Conservation (phyloP, 805 yeast genomes). For the Lipomyces starkeyi region DNA sequence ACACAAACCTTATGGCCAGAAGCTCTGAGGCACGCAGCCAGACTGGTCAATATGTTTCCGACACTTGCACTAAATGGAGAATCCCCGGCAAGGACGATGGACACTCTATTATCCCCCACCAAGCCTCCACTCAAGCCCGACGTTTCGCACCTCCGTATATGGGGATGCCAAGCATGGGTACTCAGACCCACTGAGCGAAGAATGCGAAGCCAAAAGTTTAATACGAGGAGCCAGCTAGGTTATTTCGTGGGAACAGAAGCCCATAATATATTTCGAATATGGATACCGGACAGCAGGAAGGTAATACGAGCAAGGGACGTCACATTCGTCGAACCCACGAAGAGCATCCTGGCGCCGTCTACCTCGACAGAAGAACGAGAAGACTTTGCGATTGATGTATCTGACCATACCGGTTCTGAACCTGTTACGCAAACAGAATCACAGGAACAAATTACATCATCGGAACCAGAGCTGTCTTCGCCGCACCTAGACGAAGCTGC, state of each 20-base stretch:
- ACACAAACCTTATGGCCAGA: slow-evolving; percentile 2
- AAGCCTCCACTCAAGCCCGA: background rate
- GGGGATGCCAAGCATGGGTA: slow-evolving; percentile 4
- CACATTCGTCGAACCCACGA: too few relatives aligned
- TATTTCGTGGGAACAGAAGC: slow-evolving; percentile 4
- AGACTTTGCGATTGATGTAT: too few relatives aligned
- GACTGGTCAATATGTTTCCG: background rate
- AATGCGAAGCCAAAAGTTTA: background rate
- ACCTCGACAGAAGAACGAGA: too few relatives aligned
- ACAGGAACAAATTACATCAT: background rate
- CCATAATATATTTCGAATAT: slow-evolving; percentile 4
- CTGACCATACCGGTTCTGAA: too few relatives aligned
- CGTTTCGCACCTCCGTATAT: background rate
- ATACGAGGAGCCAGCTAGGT: background rate
- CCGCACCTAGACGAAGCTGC: too few relatives aligned
- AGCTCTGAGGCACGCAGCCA: background rate
- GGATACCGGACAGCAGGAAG: background rate
- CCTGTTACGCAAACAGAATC: background rate
- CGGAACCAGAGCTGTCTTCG: too few relatives aligned
- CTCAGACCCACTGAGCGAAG: background rate
- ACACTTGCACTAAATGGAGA: background rate
- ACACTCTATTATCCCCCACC: background rate
- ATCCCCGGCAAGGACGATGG: background rate
- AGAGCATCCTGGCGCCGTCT: too few relatives aligned
- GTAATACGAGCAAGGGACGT: background rate